Base-by-base conservation (phyloP, 345 rosid species). In the Hibiscus tridactylites region DNA sequence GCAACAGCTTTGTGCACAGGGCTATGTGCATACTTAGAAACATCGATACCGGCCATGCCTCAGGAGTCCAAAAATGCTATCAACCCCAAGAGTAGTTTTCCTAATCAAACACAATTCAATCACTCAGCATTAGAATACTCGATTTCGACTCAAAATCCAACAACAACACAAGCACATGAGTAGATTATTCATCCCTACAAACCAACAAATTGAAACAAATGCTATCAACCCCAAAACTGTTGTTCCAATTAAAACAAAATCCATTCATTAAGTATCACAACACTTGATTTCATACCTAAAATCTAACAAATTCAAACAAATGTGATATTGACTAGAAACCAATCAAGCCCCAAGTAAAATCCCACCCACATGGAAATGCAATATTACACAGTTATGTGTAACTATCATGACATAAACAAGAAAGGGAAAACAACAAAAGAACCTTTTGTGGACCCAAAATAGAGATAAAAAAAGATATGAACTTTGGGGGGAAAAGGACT, bases 11-110 rank as follows among this genome's bases (percentile, higher is more conserved):
- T 87, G 74, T 95, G 99, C 44, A 85, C 92, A 44, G 96, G 85
- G 77, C 99, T 95, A 75, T 90, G 91, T 39, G 82, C 78, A 83
- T 90, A 95, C 81, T 82, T 92, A 9, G 87, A 84, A 82, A 87
- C 85, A 83, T 95, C 99, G 26, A 90, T 50, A 71, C 88, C 90
- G 65, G 93, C 90, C 99, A 96, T 96, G 77, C 75, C 88, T 73
- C 78, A 74, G 76, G 77, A 59, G 82, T 46, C 58, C 56, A 61
- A 59, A 59, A 35, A 65, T 5, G 58, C 69, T 76, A 80, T 75
- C 71, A 73, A 71, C 54, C 31, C 3, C 76, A 64, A 75, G 33
- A 71, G 74, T 68, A 47, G 72, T 56, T 49, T 13, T 64, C 59
- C 29, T 5, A 31, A 47, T 26, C 7, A 29, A 59, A 50, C 57